phyloP scores from a whole-genome alignment of 1,139 yeast species.

The Scheffersomyces stambukii region DNA sequence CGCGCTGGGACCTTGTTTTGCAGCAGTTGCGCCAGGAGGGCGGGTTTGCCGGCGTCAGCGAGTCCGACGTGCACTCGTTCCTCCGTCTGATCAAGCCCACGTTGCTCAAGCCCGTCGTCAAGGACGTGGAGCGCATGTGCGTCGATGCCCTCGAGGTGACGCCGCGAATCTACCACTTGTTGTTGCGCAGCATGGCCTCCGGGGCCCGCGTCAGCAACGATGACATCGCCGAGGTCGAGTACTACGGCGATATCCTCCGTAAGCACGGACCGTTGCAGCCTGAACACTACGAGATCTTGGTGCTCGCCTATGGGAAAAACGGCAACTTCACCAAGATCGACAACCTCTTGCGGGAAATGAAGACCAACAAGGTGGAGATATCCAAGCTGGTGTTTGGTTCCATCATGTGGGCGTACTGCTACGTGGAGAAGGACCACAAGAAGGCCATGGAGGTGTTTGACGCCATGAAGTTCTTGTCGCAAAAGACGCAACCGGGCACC shows the following conservation, averaged over 20 bases:
- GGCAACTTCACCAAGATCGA: conserved; percentile 28
- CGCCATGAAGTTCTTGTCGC: conserved; percentile 76
- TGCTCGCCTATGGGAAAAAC: conserved; percentile 38
- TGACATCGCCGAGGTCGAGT: conserved; percentile 22
- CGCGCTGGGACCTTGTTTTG: conserved; percentile 56
- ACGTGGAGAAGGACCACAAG: conserved; percentile 45
- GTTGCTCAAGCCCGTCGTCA: conserved; percentile 31
- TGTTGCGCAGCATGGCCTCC: conserved; percentile 34
- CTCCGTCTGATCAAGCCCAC: conserved; percentile 42
- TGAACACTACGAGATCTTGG: conserved; percentile 26
- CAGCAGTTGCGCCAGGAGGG: conserved; percentile 36
- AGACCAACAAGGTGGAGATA: conserved; percentile 46
- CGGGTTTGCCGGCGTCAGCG: conserved; percentile 37
- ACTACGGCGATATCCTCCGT: conserved; percentile 16
- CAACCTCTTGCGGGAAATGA: conserved; percentile 46
- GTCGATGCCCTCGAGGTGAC: conserved; percentile 34
- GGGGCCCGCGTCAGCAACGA: conserved; percentile 20
- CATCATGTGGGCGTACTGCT: conserved; percentile 63
- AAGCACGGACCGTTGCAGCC: conserved; percentile 8
- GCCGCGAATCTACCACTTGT: conserved; percentile 34
- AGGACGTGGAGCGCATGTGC: conserved; percentile 23
- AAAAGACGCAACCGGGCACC: conserved; percentile 60
- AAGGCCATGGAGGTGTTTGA: conserved; percentile 76
- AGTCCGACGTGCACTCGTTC: conserved; percentile 36
- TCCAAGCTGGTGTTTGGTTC: conserved; percentile 57